phyloP scores from a whole-genome alignment of 441 rosid genomes.

The Erodium trifolium region DNA sequence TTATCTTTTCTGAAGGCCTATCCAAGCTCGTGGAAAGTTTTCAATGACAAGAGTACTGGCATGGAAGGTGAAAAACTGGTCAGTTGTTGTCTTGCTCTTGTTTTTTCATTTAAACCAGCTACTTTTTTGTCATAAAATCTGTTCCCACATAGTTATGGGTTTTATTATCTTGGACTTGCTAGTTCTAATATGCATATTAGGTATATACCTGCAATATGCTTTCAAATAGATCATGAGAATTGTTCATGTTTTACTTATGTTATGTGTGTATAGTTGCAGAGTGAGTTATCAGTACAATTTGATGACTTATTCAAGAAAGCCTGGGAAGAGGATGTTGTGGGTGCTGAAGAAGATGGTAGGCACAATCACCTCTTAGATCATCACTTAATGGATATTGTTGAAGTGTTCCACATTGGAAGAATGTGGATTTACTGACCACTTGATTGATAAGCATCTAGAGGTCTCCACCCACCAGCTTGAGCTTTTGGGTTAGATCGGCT shows the following conservation, averaged over 20 bases:
- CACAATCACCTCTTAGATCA: conserved; percentile 18
- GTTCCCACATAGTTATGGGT: neutral
- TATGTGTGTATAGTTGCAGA: conserved; percentile 37
- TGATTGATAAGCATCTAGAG: no score
- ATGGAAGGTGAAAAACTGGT: conserved; percentile 60
- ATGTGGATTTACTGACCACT: no score
- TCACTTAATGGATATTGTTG: neutral
- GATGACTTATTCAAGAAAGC: conserved; percentile 83
- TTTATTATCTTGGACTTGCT: conserved; percentile 5
- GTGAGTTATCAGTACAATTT: conserved; percentile 74
- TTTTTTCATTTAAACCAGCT: conserved; percentile 9
- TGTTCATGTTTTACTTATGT: conserved; percentile 11
- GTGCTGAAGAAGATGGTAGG: conserved; percentile 60
- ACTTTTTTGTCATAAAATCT: neutral
- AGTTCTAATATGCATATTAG: conserved; percentile 1
- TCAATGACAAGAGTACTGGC: conserved; percentile 45
- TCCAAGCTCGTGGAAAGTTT: conserved; percentile 66
- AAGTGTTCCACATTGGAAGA: no score
- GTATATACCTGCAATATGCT: neutral
- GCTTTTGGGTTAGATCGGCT: no score
- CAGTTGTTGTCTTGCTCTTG: conserved; percentile 22
- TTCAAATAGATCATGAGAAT: conserved; percentile 4
- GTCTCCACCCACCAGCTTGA: no score
- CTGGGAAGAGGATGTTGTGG: conserved; percentile 71
- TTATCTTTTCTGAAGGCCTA: conserved; percentile 38